phyloP scores from a whole-genome alignment of 108 stramenopile species.

The Parmales sp. region DNA sequence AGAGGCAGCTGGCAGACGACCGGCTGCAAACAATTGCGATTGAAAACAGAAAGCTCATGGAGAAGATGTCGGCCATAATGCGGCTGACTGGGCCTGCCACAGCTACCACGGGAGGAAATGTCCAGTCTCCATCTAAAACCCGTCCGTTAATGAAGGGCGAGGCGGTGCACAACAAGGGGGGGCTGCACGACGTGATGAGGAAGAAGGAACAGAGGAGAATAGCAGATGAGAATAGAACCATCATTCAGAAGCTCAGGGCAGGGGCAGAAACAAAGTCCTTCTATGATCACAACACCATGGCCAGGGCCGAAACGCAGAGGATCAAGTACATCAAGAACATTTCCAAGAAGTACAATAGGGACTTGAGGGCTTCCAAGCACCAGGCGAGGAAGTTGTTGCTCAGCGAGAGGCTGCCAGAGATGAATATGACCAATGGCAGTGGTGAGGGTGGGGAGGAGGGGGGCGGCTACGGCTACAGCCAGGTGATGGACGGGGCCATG shows the following conservation, averaged over 20 bases:
- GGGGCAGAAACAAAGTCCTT: not conserved
- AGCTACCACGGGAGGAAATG: not conserved
- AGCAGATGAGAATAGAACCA: not conserved
- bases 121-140: not conserved
- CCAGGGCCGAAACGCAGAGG: not conserved
- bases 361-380: not conserved
- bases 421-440: not conserved
- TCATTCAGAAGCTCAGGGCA: not conserved
- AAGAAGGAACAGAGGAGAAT: not conserved
- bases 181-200: not conserved
- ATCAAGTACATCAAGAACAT: conserved; percentile 1
- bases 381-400: not conserved
- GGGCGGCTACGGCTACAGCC: not conserved
- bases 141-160: not conserved
- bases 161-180: not conserved
- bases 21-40: not conserved
- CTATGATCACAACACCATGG: not conserved
- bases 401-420: not conserved
- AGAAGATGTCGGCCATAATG: conserved; percentile 7
- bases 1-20: conserved; percentile 4
- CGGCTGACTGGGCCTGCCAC: not conserved
- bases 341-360: not conserved
- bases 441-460: not conserved
- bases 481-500: not conserved
- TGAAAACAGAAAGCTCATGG: conserved; percentile 8